These are phyloP conservation scores for Orbilia quercus DNA, from an alignment of 2,329 filamentous ascomycete genomes.

Conservation along the genomic window DNA sequence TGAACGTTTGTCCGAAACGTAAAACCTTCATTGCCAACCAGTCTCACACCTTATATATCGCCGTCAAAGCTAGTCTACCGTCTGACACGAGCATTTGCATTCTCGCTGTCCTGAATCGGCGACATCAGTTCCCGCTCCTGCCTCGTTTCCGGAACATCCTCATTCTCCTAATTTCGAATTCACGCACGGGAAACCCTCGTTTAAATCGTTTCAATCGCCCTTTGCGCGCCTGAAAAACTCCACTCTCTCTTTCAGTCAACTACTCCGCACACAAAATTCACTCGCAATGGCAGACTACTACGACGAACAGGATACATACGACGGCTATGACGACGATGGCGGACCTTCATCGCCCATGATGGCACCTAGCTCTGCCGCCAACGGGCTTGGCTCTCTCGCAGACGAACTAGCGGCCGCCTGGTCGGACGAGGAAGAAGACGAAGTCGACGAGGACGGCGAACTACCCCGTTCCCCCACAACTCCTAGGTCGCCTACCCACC, in stretches of 20 bases:
- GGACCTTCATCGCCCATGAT: constrained; percentile 52
- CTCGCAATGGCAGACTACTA: constrained; percentile 53
- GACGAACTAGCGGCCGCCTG: constrained; percentile 82
- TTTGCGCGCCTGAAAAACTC: constrained; percentile 22
- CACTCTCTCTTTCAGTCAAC: constrained; percentile 8
- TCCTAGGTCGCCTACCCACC: constrained; percentile 44
- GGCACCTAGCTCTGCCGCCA: constrained; percentile 59
- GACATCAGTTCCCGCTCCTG: constrained; percentile 17
- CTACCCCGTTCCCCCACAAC: constrained; percentile 50
- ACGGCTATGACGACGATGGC: constrained; percentile 46
- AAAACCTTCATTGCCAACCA: not conserved
- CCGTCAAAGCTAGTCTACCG: not conserved
- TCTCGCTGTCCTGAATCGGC: constrained; percentile 21
- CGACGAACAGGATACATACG: constrained; percentile 50
- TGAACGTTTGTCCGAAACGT: not conserved
- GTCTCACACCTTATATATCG: not conserved
- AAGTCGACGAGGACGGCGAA: constrained; percentile 46
- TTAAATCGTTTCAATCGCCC: constrained; percentile 14
- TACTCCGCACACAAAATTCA: not conserved
- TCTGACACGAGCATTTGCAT: constrained; percentile 1
- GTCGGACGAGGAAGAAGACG: constrained; percentile 65
- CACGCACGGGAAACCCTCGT: constrained; percentile 17
- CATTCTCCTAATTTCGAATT: constrained; percentile 48
- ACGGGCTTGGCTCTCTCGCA: constrained; percentile 77
- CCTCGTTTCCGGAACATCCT: constrained; percentile 24